Base-by-base conservation (phyloP, 495 filamentous ascomycete species). In the Alectoria sarmentosa region DNA sequence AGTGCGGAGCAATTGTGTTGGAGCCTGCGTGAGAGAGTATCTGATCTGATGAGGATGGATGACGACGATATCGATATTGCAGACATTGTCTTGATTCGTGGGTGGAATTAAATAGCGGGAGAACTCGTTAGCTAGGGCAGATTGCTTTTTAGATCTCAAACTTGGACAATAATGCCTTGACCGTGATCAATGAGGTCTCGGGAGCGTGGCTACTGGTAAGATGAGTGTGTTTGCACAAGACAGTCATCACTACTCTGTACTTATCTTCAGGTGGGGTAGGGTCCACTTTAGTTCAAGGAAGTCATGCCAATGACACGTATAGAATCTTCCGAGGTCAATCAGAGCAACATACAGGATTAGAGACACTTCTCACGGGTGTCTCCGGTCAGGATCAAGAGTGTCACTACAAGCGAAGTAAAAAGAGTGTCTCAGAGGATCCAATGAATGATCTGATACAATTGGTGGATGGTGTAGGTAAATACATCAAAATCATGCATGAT, bases 11-110 rank as follows among this genome's bases (percentile, higher is more conserved):
- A 68, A 56, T 34, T 58, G 23, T 65, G 60, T 23, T 68, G 66
- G 37, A 68, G 41, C 55, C 52, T 54, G 2, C 59, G 46, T 32
- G 63, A 30, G 39, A 68, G 66, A n/a, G 63, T 2, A 23, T 65
- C 57, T 46, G 63, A 60, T 65, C 49, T 68, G 21, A 32, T 30
- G n/a, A 63, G 30, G 49, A 65, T 54, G n/a, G 58, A 68, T 65
- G 66, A 68, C 21, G 58, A 56, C 34, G 63, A 65, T 44, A 68
- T 37, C 15, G 39, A 41, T 26, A 65, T 44, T 41, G 66, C 36
- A 46, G 58, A 44, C 62, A 64, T 64, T 41, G 38, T 68, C 28
- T 8, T 21, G 7, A 0, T 1, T 30, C 1, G 5, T 0, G 36
- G 41, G 13, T 41, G 15, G n/a, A n/a, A n/a, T n/a, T n/a, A n/a